phyloP scores from a whole-genome alignment of 805 yeast genomes.

The Lipomyces mesembrius region DNA sequence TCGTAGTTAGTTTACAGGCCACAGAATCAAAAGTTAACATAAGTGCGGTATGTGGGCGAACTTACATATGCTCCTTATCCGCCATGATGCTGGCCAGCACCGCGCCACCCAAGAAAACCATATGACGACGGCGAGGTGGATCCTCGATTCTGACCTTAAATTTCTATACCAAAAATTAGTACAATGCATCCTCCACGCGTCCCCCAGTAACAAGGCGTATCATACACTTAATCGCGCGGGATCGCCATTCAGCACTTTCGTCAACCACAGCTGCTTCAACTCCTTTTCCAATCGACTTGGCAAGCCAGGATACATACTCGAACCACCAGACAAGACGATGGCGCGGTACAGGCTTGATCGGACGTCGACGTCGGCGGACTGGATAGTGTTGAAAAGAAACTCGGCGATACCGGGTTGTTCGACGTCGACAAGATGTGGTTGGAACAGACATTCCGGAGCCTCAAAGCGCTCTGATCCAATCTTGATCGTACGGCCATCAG shows the following conservation, averaged over 20 bases:
- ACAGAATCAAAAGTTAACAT: not conserved
- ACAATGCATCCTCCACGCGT: not conserved
- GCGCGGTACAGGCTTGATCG: slow-evolving; percentile 88
- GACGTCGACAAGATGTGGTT: slow-evolving; percentile 90
- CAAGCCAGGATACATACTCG: slow-evolving; percentile 97
- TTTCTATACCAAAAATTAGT: slow-evolving; percentile 53
- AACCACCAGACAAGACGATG: slow-evolving; percentile 94
- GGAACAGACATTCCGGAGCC: slow-evolving; percentile 96
- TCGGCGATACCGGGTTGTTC: slow-evolving; percentile 98
- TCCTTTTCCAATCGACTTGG: slow-evolving; percentile 96
- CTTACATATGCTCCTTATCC: slow-evolving; percentile 87
- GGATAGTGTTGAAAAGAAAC: slow-evolving; percentile 85
- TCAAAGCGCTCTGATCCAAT: slow-evolving; percentile 95
- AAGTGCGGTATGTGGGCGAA: not conserved
- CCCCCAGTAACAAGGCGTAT: too few relatives aligned
- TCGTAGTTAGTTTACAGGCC: not conserved
- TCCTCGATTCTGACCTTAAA: slow-evolving; percentile 97
- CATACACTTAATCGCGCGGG: slow-evolving; percentile 65
- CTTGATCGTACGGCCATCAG: slow-evolving; percentile 93
- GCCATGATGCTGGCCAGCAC: slow-evolving; percentile 98
- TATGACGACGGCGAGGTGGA: slow-evolving; percentile 98
- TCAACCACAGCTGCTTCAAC: slow-evolving; percentile 93
- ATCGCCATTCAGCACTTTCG: slow-evolving; percentile 84
- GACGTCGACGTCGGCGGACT: slow-evolving; percentile 92
- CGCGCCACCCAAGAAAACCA: slow-evolving; percentile 99